Evolutionary conservation across 768 basidiomycete species (phyloP).

Genomic region (Russula vinacea): DNA sequence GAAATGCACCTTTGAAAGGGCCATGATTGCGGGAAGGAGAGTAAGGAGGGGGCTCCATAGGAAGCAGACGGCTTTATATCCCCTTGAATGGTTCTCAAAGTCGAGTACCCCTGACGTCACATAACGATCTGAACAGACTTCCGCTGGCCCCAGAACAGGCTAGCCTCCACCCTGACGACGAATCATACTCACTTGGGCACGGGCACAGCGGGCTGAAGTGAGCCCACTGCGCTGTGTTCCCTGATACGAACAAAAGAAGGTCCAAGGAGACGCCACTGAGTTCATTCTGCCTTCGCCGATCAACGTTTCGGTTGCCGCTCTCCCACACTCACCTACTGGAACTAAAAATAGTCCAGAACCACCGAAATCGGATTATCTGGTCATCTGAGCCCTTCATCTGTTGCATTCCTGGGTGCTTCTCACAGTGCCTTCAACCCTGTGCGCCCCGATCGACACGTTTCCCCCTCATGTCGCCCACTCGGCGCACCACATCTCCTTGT

Average conservation of each 20-base stretch:
- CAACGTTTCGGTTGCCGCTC: neutral
- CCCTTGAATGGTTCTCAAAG: neutral
- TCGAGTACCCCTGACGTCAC: conserved; percentile 22
- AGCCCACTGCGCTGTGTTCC: no score
- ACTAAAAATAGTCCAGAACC: neutral
- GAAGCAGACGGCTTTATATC: conserved; percentile 6
- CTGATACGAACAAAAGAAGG: neutral
- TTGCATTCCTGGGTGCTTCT: neutral
- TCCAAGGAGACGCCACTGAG: conserved; percentile 3
- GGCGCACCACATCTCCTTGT: neutral
- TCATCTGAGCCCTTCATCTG: neutral
- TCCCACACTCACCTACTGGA: neutral
- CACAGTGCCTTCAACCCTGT: neutral
- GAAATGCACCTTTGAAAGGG: conserved; percentile 26
- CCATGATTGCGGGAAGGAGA: conserved; percentile 19
- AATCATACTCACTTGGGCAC: neutral
- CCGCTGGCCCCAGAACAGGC: neutral
- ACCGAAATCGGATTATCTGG: neutral
- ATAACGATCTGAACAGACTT: neutral
- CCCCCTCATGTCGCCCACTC: neutral
- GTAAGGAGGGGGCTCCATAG: no score
- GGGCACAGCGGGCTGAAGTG: neutral
- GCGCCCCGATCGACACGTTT: conserved; percentile 3
- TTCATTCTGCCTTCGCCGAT: neutral
- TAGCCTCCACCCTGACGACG: neutral